Base-by-base conservation (phyloP, 495 filamentous ascomycete genomes). In the Neurospora sp. region DNA sequence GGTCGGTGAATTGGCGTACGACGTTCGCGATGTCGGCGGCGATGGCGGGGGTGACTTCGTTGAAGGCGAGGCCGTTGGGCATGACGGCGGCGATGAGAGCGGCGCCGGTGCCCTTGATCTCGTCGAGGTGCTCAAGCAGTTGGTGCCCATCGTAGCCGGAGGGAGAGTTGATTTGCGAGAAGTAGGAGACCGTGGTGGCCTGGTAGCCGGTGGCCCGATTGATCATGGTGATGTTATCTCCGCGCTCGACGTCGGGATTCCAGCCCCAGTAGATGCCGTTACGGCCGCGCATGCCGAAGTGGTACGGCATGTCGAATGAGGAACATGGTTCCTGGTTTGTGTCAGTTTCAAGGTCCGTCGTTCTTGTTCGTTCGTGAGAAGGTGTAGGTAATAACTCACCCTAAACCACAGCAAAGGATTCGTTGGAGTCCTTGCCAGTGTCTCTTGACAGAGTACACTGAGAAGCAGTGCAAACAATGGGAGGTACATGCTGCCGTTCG, bases 241-340 rank as follows among this genome's bases (percentile, higher is more conserved):
- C 68, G 4, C 14, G 27, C 18, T 59, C 42, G n/a, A 59, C 10
- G 20, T 73, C 72, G 12, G 72, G 72, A 8, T 73, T 73, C 68
- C 65, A 73, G 3, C 72, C 72, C 72, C 72, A 73, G 68, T 70
- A 73, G 41, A 73, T 40, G 31, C 72, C 72, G 69, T 73, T 73
- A 10, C 48, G 22, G 16, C 72, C 72, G 45, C 35, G 40, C 72
- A 73, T 20, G n/a, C 69, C 68, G 3, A 48, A 5, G 71, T 68
- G 53, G 7, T 37, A 37, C 0, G 71, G 48, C 5, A 5, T 31
- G 71, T 72, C 40, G 3, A 9, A 8, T 35, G 3, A 3, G 7
- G 71, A 68, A 12, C 71, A 72, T 72, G 71, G 71, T 72, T 65
- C n/a, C 71, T 72, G 35, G 39, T 10, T 22, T 40, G 0, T 31